These are phyloP conservation scores for Saprolegnia diclina DNA, from an alignment of 352 stramenopile species.

Conservation along the genomic window DNA sequence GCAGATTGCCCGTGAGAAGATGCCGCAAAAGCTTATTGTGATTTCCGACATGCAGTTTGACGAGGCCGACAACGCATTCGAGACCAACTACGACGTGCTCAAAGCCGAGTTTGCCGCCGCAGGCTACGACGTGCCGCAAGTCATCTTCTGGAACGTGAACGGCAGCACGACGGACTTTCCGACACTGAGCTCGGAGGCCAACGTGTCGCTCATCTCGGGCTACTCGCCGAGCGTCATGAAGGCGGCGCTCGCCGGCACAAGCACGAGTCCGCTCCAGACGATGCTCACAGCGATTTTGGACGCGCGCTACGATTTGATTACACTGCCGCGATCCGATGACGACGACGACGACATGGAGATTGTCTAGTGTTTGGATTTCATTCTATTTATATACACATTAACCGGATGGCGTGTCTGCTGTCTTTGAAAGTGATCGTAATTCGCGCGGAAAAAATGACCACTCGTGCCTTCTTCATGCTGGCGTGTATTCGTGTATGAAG, in stretches of 20 bases:
- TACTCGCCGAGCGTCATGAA: slow-evolving; percentile 48
- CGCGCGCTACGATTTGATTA: slow-evolving; percentile 40
- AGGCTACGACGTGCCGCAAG: slow-evolving; percentile 43
- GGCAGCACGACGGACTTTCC: slow-evolving; percentile 35
- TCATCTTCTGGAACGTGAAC: slow-evolving; percentile 77
- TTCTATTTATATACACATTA: too few species aligned
- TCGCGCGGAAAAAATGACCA: too few species aligned
- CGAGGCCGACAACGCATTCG: slow-evolving; percentile 35
- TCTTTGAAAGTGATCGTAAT: too few species aligned
- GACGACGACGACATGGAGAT: slow-evolving; percentile 17
- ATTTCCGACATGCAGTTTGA: slow-evolving; percentile 85
- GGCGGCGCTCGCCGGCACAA: slow-evolving; percentile 31
- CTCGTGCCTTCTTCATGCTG: too few species aligned
- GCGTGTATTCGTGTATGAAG: too few species aligned
- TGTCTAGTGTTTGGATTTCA: neutral
- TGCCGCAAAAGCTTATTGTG: slow-evolving; percentile 62
- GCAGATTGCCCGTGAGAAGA: slow-evolving; percentile 36
- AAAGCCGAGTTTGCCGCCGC: slow-evolving; percentile 35
- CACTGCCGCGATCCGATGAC: neutral
- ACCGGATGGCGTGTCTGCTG: too few species aligned
- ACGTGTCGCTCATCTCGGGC: slow-evolving; percentile 46
- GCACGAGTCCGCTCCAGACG: slow-evolving; percentile 35
- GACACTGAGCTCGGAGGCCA: slow-evolving; percentile 31
- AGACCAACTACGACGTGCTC: slow-evolving; percentile 42
- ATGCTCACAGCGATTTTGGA: slow-evolving; percentile 36